Base-by-base conservation (phyloP, 257 asterid species). In the Cordia subcordata region DNA sequence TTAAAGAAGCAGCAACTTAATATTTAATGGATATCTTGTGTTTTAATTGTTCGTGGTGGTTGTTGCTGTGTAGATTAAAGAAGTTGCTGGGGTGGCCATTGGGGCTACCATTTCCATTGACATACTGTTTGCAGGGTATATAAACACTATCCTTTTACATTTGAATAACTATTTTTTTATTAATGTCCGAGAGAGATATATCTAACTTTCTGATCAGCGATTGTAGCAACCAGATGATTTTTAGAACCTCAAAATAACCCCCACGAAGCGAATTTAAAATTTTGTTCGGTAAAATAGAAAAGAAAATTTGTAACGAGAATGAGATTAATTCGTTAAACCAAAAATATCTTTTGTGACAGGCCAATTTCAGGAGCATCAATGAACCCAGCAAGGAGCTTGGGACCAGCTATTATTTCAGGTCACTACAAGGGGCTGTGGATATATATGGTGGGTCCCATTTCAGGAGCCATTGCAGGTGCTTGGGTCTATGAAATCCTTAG, bases 331-430 rank as follows among this genome's bases (percentile, higher is more conserved):
- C n/a, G n/a, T n/a, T n/a, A n/a, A n/a, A n/a, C n/a, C n/a, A n/a
- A n/a, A n/a, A n/a, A n/a, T n/a, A n/a, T n/a, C n/a, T n/a, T 42
- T 42, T 42, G 35, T 23, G 5, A 5, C 69, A 76, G 85, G 69
- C 75, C 80, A 4, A 39, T 79, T 49, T 60, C 80, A 32, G 85
- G 79, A 13, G 82, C 79, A 50, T 79, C 85, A 23, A 59, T 72
- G 77, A 76, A 79, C 57, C 82, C 85, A 57, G 82, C 80, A 50
- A 76, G 85, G 62, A 79, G 76, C 64, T 73, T 79, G 58, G 82
- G 82, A 14, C 82, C 85, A 65, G 75, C 82, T 21, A 76, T 73
- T 33, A 70, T 77, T 1, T 74, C 68, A 53, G 63, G 33, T 4
- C 44, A 42, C 3, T 80, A 77, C 54, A 57, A 8, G 18, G 66